Conservation (phyloP, 164 flowering plant genomes). For the Aristolochia californica region DNA sequence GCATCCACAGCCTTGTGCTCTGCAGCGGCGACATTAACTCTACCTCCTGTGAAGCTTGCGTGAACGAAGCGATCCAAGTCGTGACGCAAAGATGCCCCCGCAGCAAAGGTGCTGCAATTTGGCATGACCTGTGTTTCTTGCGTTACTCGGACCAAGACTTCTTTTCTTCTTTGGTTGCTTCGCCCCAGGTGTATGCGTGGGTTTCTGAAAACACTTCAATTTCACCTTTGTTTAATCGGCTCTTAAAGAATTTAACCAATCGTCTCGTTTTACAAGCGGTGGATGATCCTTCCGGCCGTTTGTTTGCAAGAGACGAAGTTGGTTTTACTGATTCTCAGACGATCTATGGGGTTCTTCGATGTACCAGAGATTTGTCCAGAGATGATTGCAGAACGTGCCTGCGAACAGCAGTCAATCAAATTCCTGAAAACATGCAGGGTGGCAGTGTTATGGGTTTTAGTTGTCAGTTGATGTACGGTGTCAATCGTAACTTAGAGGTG, state of each 20-base stretch:
- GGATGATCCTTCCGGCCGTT: neutral
- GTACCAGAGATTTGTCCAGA: constrained; percentile 25
- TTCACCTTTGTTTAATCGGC: neutral
- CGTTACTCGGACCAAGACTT: constrained; percentile 3
- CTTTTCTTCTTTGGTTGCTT: neutral
- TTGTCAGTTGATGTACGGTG: constrained; percentile 19
- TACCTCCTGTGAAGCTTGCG: constrained; percentile 2
- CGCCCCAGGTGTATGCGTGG: neutral
- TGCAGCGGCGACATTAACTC: constrained; percentile 9
- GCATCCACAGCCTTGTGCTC: constrained; percentile 4
- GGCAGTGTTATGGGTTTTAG: constrained; percentile 15
- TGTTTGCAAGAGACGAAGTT: constrained; percentile 3
- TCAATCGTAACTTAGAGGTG: neutral
- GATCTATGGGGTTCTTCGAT: constrained; percentile 22
- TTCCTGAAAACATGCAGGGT: constrained; percentile 12
- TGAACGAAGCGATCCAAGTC: neutral
- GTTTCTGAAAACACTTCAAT: neutral
- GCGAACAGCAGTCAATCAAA: neutral
- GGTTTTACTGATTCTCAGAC: neutral
- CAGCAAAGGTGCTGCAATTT: neutral
- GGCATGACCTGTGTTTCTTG: constrained; percentile 10
- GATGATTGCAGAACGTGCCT: constrained; percentile 24
- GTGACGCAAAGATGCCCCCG: neutral
- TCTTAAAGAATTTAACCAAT: neutral
- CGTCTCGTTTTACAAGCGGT: neutral